phyloP scores from a whole-genome alignment of 495 filamentous ascomycete species.

The Podospora sp. region DNA sequence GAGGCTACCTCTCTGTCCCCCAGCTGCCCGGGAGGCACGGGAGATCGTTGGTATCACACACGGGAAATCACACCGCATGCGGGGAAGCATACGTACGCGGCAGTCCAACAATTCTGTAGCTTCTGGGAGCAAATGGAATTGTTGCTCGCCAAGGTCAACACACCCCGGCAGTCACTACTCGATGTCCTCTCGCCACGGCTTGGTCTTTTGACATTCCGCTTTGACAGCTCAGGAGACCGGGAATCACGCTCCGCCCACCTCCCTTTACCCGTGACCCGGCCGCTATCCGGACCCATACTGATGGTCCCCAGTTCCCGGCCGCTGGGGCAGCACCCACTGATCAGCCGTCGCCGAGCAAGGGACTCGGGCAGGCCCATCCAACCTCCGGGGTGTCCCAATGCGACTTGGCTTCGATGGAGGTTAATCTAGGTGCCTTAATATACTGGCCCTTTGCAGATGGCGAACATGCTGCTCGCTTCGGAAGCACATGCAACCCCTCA shows the following conservation, averaged over 20 bases:
- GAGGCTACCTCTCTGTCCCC: not conserved
- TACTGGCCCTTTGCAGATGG: not conserved
- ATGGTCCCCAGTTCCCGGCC: constrained; percentile 24
- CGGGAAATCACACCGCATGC: constrained; percentile 6
- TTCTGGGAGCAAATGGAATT: constrained; percentile 5
- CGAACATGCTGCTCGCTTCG: not conserved
- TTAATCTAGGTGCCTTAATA: constrained; percentile 36
- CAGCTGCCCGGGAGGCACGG: not conserved
- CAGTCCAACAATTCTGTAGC: not conserved
- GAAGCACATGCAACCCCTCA: constrained; percentile 16
- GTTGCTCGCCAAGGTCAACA: constrained; percentile 3
- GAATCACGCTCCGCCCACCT: constrained; percentile 12
- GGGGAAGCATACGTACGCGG: constrained; percentile 1
- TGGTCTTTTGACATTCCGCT: not conserved
- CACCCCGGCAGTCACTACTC: not conserved
- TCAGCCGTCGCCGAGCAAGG: constrained; percentile 19
- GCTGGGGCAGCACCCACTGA: constrained; percentile 16
- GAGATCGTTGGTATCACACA: too few relatives aligned
- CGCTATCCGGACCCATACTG: constrained; percentile 19
- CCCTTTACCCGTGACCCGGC: constrained; percentile 31
- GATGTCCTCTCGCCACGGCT: not conserved
- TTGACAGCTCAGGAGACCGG: constrained; percentile 3
- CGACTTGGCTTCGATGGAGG: constrained; percentile 21
- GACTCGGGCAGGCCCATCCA: constrained; percentile 12
- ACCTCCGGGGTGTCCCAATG: constrained; percentile 24